Conservation (phyloP, 1,139 yeast genomes). For the Kodamaea suecica region DNA sequence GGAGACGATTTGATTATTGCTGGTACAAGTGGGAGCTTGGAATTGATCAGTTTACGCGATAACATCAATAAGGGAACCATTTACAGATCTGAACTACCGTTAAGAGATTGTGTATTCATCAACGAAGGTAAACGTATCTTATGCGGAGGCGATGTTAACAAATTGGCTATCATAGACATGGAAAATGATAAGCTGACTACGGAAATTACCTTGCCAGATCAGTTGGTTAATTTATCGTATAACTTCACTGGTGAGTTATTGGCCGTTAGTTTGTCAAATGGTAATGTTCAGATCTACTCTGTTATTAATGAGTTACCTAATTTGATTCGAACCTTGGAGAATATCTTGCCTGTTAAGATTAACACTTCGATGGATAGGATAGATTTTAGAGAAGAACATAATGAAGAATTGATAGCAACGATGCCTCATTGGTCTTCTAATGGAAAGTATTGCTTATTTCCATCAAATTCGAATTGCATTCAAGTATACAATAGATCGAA, state of each 20-base stretch:
- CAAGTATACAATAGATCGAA: constrained; percentile 36
- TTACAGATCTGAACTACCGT: constrained; percentile 54
- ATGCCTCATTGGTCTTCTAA: constrained; percentile 37
- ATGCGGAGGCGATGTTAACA: constrained; percentile 75
- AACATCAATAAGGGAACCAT: constrained; percentile 26
- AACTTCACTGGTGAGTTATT: constrained; percentile 58
- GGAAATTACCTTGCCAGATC: constrained; percentile 48
- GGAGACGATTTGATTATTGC: constrained; percentile 27
- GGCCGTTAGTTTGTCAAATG: constrained; percentile 65
- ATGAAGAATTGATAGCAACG: constrained; percentile 37
- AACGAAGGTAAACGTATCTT: constrained; percentile 69
- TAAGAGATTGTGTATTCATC: constrained; percentile 63
- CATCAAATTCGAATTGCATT: constrained; percentile 38
- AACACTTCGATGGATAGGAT: constrained; percentile 37
- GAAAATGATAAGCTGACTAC: constrained; percentile 33
- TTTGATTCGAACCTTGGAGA: constrained; percentile 39
- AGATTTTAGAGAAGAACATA: constrained; percentile 36
- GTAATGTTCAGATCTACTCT: constrained; percentile 63
- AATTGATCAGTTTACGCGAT: constrained; percentile 23
- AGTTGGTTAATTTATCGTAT: constrained; percentile 59
- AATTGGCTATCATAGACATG: constrained; percentile 53
- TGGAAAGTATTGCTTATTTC: constrained; percentile 63
- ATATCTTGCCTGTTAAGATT: constrained; percentile 35
- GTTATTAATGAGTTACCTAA: constrained; percentile 44
- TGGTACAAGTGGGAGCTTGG: constrained; percentile 36